Evolutionary conservation across 805 yeast genomes (phyloP).

Genomic region (Lipomyces spencermartinsiae): DNA sequence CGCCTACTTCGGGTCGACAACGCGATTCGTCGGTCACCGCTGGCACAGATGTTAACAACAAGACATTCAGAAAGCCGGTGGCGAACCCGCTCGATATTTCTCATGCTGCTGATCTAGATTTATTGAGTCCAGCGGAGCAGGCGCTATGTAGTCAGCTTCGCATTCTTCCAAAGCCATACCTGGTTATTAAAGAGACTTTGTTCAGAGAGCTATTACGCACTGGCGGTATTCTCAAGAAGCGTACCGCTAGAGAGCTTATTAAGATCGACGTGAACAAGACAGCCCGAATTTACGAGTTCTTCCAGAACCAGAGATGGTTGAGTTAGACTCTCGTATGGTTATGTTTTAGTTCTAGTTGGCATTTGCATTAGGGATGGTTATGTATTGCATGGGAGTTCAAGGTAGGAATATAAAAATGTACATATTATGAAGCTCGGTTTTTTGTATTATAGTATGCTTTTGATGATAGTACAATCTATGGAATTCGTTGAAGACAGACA

Average conservation of each 20-base stretch:
- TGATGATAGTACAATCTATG: not conserved
- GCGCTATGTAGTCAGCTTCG: constrained; percentile 81
- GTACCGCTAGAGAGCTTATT: constrained; percentile 81
- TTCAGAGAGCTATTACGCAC: constrained; percentile 85
- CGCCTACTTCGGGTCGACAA: constrained; percentile 29
- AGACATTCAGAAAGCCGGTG: constrained; percentile 44
- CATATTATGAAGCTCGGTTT: not conserved
- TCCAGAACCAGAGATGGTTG: constrained; percentile 91
- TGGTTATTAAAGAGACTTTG: constrained; percentile 87
- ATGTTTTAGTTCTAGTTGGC: not conserved
- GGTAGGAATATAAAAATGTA: not conserved
- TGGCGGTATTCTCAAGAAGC: constrained; percentile 83
- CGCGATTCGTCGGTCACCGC: constrained; percentile 32
- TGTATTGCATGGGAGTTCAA: not conserved
- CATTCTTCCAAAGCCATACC: constrained; percentile 89
- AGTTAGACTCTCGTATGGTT: constrained; percentile 14
- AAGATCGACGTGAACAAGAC: constrained; percentile 88
- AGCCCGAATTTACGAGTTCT: constrained; percentile 87
- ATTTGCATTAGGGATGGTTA: not conserved
- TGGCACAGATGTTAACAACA: constrained; percentile 13
- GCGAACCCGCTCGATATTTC: constrained; percentile 49
- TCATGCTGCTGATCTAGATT: constrained; percentile 79
- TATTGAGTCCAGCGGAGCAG: constrained; percentile 87
- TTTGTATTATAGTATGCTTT: not conserved
- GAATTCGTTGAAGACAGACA: no score